phyloP scores from a whole-genome alignment of 306 rosid genomes.

The Astragalus glycyphyllos region DNA sequence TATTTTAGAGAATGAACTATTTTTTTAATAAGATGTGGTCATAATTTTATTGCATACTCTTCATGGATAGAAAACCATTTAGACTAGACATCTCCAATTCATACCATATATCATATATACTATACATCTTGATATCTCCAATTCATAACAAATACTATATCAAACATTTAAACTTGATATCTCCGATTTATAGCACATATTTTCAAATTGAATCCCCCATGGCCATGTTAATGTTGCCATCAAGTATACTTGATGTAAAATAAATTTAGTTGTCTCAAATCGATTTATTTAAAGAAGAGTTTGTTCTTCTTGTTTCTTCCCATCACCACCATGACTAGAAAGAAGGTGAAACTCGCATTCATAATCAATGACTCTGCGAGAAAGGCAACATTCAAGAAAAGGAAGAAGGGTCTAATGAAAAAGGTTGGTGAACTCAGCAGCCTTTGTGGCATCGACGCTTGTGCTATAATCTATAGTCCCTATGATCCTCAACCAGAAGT shows the following conservation, averaged over 20 bases:
- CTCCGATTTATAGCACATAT: constrained; percentile 23
- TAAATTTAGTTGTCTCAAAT: neutral
- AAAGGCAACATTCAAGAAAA: constrained; percentile 56
- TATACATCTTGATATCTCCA: constrained; percentile 12
- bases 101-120: too few species aligned
- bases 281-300: constrained; percentile 29
- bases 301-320: neutral
- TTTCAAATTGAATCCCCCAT: constrained; percentile 30
- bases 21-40: too few species aligned
- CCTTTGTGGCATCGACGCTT: constrained; percentile 55
- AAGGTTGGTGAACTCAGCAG: constrained; percentile 55
- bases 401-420: constrained; percentile 59
- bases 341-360: constrained; percentile 58
- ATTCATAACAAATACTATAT: neutral
- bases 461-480: constrained; percentile 52
- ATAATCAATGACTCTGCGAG: constrained; percentile 54
- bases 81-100: too few species aligned
- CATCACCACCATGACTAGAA: constrained; percentile 51
- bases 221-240: constrained; percentile 7
- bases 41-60: too few species aligned
- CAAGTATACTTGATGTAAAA: constrained; percentile 3
- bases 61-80: too few species aligned
- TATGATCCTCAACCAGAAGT: constrained; percentile 58
- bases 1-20: too few species aligned
- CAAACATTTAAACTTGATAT: constrained; percentile 15